Evolutionary conservation across 2,329 filamentous ascomycete species (phyloP), one percentile per base, ranked within the genome.

Genomic region (Laburnicola sp.): DNA sequence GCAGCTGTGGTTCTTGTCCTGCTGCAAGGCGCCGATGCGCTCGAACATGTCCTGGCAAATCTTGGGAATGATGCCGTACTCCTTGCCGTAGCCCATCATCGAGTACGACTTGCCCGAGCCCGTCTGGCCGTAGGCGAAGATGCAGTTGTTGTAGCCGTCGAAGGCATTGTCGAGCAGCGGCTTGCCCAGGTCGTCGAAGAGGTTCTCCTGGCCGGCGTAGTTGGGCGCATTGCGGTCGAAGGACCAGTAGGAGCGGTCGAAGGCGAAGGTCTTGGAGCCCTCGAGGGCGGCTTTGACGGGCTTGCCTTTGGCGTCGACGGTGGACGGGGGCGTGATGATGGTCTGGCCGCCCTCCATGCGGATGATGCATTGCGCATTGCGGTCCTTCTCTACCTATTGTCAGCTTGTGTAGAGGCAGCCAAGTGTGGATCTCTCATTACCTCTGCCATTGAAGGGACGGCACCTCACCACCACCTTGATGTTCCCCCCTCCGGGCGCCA

Each of bases 391-490:
- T 96, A 70, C 55, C 60, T 53, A n/a, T 28, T 16, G 51, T 70
- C 40, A 71, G 63, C 25, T 22, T 23, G 36, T 6, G 21, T 30
- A 21, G 2, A 22, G 4, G n/a, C 42, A 22, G 0, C 5, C 10
- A 8, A 9, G 23, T n/a, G 3, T 28, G 3, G 21, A n/a, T 16
- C 30, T 32, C 27, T 38, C 60, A 16, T 53, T 80, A 93, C 91
- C 91, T 93, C 92, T 86, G 69, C 85, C 86, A 75, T 99, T 99
- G 79, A 99, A 99, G 44, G 94, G 94, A 72, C 94, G 86, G 66
- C 89, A 87, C 78, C 94, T 86, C 80, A 99, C 94, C 81, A 99
- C 94, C 79, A 99, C 94, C 86, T 99, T 99, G 76, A 99, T 99
- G 73, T 99, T 99, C 72, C 94, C 92, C 77, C 89, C 91, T 69